Conservation (phyloP, 371 early-diverging fungal genomes). For the Paramicrosporidium saccamoebae region DNA sequence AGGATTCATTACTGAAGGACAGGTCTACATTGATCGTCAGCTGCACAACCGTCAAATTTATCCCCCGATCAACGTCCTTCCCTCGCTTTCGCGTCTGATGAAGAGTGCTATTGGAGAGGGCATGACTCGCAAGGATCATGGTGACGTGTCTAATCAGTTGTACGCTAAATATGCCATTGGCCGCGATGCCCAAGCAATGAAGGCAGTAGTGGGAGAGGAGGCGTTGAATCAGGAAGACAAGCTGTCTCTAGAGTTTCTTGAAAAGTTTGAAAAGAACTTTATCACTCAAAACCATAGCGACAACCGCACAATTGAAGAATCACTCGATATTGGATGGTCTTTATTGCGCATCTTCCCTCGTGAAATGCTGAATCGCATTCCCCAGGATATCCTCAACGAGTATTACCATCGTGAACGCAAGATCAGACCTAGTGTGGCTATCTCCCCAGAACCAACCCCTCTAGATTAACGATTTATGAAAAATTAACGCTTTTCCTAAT, state of each 20-base stretch:
- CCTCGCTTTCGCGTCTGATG: slow-evolving; percentile 97
- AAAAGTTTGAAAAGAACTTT: slow-evolving; percentile 94
- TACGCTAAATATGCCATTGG: slow-evolving; percentile 99
- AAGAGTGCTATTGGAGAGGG: slow-evolving; percentile 99
- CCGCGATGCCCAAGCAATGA: slow-evolving; percentile 97
- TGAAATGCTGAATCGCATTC: slow-evolving; percentile 98
- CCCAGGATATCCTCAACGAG: slow-evolving; percentile 75
- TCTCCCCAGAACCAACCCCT: too few relatives aligned
- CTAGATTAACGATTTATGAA: too few relatives aligned
- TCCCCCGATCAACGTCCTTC: slow-evolving; percentile 99
- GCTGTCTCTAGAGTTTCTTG: slow-evolving; percentile 89
- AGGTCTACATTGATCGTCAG: slow-evolving; percentile 98
- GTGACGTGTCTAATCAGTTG: slow-evolving; percentile 98
- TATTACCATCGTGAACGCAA: slow-evolving; percentile 63
- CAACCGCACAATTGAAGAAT: slow-evolving; percentile 84
- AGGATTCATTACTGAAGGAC: slow-evolving; percentile 99
- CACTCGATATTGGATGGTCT: slow-evolving; percentile 94
- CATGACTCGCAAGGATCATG: slow-evolving; percentile 96
- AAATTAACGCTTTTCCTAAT: too few relatives aligned
- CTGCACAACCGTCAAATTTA: slow-evolving; percentile 98
- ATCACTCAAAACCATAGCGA: slow-evolving; percentile 88
- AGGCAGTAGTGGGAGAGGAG: slow-evolving; percentile 99
- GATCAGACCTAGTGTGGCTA: too few relatives aligned
- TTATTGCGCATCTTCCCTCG: slow-evolving; percentile 97
- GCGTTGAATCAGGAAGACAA: slow-evolving; percentile 95